Base-by-base conservation (phyloP, 495 filamentous ascomycete genomes). In the Penicillium bialowiezense region DNA sequence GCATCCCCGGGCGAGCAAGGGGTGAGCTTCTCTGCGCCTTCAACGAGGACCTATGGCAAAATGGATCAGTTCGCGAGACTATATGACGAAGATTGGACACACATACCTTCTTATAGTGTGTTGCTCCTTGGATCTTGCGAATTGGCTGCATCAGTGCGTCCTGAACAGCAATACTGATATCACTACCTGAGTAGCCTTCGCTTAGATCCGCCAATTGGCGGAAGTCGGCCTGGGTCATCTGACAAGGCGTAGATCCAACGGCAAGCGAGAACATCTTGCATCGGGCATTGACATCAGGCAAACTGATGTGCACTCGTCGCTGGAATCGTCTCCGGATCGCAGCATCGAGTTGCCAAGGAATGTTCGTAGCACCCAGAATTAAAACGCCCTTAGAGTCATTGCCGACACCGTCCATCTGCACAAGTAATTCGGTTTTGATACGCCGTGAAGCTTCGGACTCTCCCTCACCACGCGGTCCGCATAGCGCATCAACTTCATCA, bases 401-500 rank as follows among this genome's bases (percentile, higher is more conserved):
- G 34, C 95, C 95, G 3, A 99, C 93, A 68, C 93, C 93, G 59
- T 99, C 93, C 93, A 99, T 99, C 64, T 99, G 93, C 12, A 99
- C 95, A 15, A 99, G 80, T 66, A 99, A 82, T 67, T 99, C 93
- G 13, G 93, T 99, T 66, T 99, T 99, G 72, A 99, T 97, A 56
- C 93, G 86, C 44, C 93, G 83, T 20, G 91, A 96, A 2, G 93
- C 93, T 76, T 99, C 93, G 1, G 89, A 95, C 71, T 99, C 93
- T 60, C 93, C 93, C 77, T 99, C 93, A 50, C 95, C 95, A 57
- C 93, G 82, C 2, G 93, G 92, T 2, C 95, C 93, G 61, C 95
- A 97, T 19, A 99, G 82, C 3, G 93, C 93, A 65, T 99, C 93
- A 57, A 99, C 90, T 71, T 99, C 93, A 67, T 99, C 93, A 66